Percentiles rank a stretch among this genome's conserved stretches.
Evolutionary conservation across 441 rosid species (phyloP).

Genomic region (Pelargonium australe): DNA sequence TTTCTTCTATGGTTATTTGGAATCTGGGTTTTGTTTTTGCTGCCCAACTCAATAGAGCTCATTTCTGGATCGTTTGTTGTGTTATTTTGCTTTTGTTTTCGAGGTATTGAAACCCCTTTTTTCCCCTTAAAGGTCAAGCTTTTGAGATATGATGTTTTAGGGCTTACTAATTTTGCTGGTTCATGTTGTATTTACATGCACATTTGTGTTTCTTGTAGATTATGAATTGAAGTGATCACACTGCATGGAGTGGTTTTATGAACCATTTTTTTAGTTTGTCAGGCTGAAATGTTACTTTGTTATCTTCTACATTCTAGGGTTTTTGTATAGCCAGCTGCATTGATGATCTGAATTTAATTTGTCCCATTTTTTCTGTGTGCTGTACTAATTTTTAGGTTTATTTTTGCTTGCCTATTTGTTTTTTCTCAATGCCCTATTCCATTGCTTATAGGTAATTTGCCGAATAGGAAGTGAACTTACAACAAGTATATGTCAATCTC

Average conservation of each 20-base stretch:
- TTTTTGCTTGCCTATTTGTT: slow-evolving; percentile 1
- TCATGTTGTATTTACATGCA: background rate
- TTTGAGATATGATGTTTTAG: background rate
- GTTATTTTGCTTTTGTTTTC: background rate
- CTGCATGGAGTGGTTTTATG: background rate
- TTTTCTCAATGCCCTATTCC: background rate
- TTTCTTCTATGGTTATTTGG: background rate
- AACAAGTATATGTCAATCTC: no score
- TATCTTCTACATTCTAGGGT: background rate
- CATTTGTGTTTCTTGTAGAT: background rate
- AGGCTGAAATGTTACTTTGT: background rate
- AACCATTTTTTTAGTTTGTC: background rate
- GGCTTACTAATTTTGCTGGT: background rate
- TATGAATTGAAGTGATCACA: background rate
- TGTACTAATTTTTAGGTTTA: background rate
- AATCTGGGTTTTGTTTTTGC: background rate
- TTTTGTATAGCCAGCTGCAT: background rate
- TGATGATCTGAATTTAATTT: no score
- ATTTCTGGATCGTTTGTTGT: background rate
- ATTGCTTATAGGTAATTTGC: no score
- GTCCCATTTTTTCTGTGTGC: background rate
- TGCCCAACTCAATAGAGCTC: background rate
- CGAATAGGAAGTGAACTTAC: no score
- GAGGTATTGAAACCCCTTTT: background rate
- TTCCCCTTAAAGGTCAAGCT: background rate